Base-by-base conservation (phyloP, 306 rosid species). In the Fagus sylvatica region DNA sequence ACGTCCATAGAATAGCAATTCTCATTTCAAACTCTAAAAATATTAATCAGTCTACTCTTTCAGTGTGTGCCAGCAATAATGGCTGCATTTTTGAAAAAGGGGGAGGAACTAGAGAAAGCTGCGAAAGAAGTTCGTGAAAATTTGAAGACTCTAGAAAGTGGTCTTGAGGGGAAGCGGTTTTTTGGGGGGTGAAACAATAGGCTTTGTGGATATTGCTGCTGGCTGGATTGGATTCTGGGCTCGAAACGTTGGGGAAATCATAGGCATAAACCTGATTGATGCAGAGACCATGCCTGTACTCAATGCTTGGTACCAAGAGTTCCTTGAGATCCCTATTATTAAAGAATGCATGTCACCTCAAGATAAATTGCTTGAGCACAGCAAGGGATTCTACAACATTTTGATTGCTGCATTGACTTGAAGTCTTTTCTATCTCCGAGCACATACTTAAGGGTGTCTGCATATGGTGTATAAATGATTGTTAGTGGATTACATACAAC, bases 121-220 rank as follows among this genome's bases (percentile, higher is more conserved):
- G 87, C 71, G 16, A 62, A 79, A 54, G 91, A 85, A 79, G 84
- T 53, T 7, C 53, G 84, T 40, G 81, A 87, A 87, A 81, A 77
- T 60, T 74, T 87, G 22, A 83, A 85, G 88, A 78, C 55, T 61
- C 83, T 87, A 73, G 87, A 85, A 75, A 74, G 78, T 77, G 89
- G 76, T 10, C 79, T 85, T 17, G 79, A 62, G 71, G 83, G 79
- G 59, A 83, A 85, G 28, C 76, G 7, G 16, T 85, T 60, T 73
- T 83, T 85, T 57, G 84, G 89, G 89, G 70, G 93, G 88, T 34
- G 88, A 82, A 67, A 76, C 69, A 8, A 55, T 89, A 59, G 88
- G 90, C 42, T 87, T 84, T 30, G 70, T 77, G 61, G 87, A 84
- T 76, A 79, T 87, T 82, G 86, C 83, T 37, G 79, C 61, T 54